Base-by-base conservation (phyloP, 2,329 filamentous ascomycete species). In the Talaromyces sp. region DNA sequence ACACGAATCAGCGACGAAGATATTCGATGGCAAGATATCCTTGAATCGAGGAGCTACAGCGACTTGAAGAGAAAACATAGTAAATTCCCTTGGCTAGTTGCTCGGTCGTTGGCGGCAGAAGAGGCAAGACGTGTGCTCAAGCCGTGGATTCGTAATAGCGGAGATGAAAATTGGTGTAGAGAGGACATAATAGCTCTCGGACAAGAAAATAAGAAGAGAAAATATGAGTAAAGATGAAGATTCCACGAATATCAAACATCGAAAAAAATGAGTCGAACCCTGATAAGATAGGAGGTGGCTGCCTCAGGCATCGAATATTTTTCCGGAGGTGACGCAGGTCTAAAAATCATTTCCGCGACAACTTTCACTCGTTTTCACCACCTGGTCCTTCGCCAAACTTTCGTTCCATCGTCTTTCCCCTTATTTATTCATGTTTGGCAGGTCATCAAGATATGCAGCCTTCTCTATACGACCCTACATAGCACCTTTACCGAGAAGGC, bases 91-190 rank as follows among this genome's bases (percentile, higher is more conserved):
- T 62, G 61, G 2, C 59, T 64, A 19, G 58, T 46, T 41, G 58
- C 65, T 21, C 65, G 67, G n/a, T 63, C 59, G 36, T 46, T 63
- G 39, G 73, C 69, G 13, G 65, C 72, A 25, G 57, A 48, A 25
- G 70, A 73, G 48, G 67, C 71, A 3, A 74, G 67, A 58, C 19
- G 55, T 8, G 65, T 69, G 21, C 63, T 76, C 13, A 65, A 64
- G 36, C 71, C 70, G 11, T 76, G 74, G 74, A 53, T 70, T 40
- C 64, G 67, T 11, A 76, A 76, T 63, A 19, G 59, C 1, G 71
- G 72, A 3, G 74, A 76, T 63, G 73, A 70, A 56, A 51, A 53
- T 25, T 76, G 74, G 74, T 66, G 65, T 1, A 63, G 75, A 57
- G 65, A 37, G n/a, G 19, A 57, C 10, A 8, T 54, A 11, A 13